Evolutionary conservation across 2,329 filamentous ascomycete species (phyloP), one percentile per base, ranked within the genome.

Genomic region (Harringtonia aguacate): DNA sequence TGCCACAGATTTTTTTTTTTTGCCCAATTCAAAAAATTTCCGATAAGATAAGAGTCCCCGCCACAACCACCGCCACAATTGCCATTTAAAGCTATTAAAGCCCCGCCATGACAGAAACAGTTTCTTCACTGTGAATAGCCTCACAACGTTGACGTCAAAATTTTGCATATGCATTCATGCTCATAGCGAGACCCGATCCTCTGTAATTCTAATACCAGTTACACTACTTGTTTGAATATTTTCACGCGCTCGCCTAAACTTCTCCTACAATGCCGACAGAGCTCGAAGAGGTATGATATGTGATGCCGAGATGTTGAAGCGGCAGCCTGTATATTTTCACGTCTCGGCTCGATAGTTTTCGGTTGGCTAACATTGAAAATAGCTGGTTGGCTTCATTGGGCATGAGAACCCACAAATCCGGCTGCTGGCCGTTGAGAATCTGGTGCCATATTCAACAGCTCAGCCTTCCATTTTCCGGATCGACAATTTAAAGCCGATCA

Each of bases 381-480:
- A 94, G 86, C 79, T 95, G 43, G 87, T 95, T 49, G 87, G 88
- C 61, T 95, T 97, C 65, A 84, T 97, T 47, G 84, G 86, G 63
- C 84, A 94, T 66, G 86, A 86, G 48, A 95, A 94, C 60, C 86
- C 87, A 35, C 85, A 95, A 60, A 87, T 97, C 51, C 80, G 92
- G 54, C 80, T 86, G 60, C 74, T 90, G 53, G 89, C 89, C 39
- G 79, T 82, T 43, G 88, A 95, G 62, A 85, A 94, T 55, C 73
- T 95, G 30, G 80, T 95, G 37, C 86, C 87, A 12, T 97, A 86
- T 52, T 85, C 85, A 21, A 73, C 78, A 12, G 66, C 74, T 2
- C 75, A 95, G 52, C 82, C 85, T 0, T 67, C 71, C 0, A 76
- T 97, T 20, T 98, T 98, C 73, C 97, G 95, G 65, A 70, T 72